Percentiles rank a stretch among this genome's conserved stretches.
Evolutionary conservation across 345 rosid genomes (phyloP).

Genomic region (Capsella bursapastoris): DNA sequence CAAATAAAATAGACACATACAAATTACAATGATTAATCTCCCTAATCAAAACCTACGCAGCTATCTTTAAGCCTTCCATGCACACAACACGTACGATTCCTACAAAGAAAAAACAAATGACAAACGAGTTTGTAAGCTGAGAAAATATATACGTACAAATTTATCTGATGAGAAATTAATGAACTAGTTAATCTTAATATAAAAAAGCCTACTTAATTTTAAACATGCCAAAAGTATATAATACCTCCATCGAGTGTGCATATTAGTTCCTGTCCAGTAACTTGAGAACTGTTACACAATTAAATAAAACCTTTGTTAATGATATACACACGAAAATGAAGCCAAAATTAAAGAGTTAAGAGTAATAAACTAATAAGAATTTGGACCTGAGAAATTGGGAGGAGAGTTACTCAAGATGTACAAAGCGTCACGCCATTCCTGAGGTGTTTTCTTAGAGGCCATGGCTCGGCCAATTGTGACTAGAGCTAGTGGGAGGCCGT

Average conservation of each 20-base stretch:
- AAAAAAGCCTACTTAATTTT: neutral
- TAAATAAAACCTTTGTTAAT: neutral
- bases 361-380: neutral
- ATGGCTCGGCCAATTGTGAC: slow-evolving; percentile 49
- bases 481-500: slow-evolving; percentile 47
- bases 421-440: slow-evolving; percentile 48
- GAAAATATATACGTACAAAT: slow-evolving; percentile 2
- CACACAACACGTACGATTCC: slow-evolving; percentile 14
- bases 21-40: slow-evolving; percentile 15
- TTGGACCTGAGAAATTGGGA: slow-evolving; percentile 46
- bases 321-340: neutral
- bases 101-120: neutral
- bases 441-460: slow-evolving; percentile 45
- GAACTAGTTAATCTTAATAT: slow-evolving; percentile 4
- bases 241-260: slow-evolving; percentile 31
- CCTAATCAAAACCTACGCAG: slow-evolving; percentile 31
- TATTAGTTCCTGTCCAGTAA: slow-evolving; percentile 43
- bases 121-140: neutral
- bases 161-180: neutral
- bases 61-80: slow-evolving; percentile 28
- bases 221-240: neutral
- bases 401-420: slow-evolving; percentile 47
- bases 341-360: no score
- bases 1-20: slow-evolving; percentile 21
- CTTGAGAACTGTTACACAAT: slow-evolving; percentile 43